phyloP scores from a whole-genome alignment of 2,329 filamentous ascomycete species.

The Neoascochyta sp. region DNA sequence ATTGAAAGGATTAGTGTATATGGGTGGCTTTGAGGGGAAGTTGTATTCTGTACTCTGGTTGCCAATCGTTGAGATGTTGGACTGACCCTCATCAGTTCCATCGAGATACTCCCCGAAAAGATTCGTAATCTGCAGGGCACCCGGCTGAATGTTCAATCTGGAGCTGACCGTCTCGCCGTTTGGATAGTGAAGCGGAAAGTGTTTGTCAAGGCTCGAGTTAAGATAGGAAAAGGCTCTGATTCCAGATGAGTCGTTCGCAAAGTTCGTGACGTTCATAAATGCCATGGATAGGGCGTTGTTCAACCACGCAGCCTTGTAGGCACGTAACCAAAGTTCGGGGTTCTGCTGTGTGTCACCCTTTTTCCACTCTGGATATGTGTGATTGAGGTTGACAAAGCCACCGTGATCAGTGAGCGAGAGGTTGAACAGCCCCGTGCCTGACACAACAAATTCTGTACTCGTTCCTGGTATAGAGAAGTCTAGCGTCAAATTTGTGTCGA shows the following conservation, averaged over 20 bases:
- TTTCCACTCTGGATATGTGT: slow-evolving; percentile 32
- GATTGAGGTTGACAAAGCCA: slow-evolving; percentile 43
- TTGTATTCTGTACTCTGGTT: slow-evolving; percentile 3
- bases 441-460: background rate
- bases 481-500: slow-evolving; percentile 44
- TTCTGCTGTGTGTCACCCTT: slow-evolving; percentile 32
- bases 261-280: slow-evolving; percentile 41
- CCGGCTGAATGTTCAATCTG: background rate
- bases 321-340: slow-evolving; percentile 39
- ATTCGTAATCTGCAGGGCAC: background rate
- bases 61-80: slow-evolving; percentile 3
- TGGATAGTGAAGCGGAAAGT: slow-evolving; percentile 26
- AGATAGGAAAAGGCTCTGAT: slow-evolving; percentile 35
- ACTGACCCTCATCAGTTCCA: slow-evolving; percentile 3
- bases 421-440: slow-evolving; percentile 7
- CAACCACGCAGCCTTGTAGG: slow-evolving; percentile 45
- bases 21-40: background rate
- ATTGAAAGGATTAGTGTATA: slow-evolving; percentile 7
- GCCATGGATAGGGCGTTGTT: slow-evolving; percentile 43
- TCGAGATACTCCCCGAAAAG: background rate
- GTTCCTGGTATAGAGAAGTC: slow-evolving; percentile 36
- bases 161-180: slow-evolving; percentile 1
- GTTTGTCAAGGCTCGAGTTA: slow-evolving; percentile 37
- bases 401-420: slow-evolving; percentile 43
- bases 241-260: slow-evolving; percentile 4